A percentile compares a stretch with the other conserved stretches of the same genome.
Evolutionary conservation across 257 asterid species (phyloP).

Genomic region (Echites panduratus): DNA sequence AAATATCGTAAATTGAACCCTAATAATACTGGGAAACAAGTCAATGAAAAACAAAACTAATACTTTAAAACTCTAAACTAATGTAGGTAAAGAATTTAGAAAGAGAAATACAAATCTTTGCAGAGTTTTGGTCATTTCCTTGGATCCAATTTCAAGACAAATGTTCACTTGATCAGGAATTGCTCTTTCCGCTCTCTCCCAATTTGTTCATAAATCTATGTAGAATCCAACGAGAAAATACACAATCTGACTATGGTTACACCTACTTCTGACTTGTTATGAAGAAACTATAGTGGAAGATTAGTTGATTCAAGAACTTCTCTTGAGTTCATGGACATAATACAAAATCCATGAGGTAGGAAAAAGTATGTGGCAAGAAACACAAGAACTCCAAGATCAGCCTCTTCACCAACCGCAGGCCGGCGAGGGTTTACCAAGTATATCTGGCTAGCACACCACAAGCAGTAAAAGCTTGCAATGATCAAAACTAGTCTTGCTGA

Average conservation of each 20-base stretch:
- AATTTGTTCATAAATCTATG: too few relatives aligned
- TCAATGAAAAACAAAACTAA: too few relatives aligned
- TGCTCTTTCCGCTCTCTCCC: too few relatives aligned
- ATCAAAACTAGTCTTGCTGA: slow-evolving; percentile 39
- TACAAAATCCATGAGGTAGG: slow-evolving; percentile 69
- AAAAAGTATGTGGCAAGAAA: slow-evolving; percentile 62
- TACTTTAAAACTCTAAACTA: too few relatives aligned
- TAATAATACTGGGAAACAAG: too few relatives aligned
- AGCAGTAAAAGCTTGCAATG: slow-evolving; percentile 46
- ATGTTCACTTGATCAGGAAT: too few relatives aligned
- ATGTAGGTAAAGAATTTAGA: too few relatives aligned
- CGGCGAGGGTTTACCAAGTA: slow-evolving; percentile 66
- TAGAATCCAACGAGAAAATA: too few relatives aligned
- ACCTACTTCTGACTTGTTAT: background rate
- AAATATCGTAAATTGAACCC: too few relatives aligned
- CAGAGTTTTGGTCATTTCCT: too few relatives aligned
- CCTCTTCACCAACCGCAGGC: slow-evolving; percentile 90
- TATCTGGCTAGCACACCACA: slow-evolving; percentile 80
- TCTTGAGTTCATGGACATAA: slow-evolving; percentile 65
- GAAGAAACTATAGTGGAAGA: slow-evolving; percentile 38
- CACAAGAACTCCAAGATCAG: slow-evolving; percentile 79
- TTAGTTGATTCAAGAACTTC: slow-evolving; percentile 32
- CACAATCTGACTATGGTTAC: background rate
- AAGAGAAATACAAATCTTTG: too few relatives aligned
- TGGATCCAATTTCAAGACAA: too few relatives aligned